These are phyloP conservation scores for Termitomyces sp. DNA, from an alignment of 768 basidiomycete genomes.

Conservation along the genomic window DNA sequence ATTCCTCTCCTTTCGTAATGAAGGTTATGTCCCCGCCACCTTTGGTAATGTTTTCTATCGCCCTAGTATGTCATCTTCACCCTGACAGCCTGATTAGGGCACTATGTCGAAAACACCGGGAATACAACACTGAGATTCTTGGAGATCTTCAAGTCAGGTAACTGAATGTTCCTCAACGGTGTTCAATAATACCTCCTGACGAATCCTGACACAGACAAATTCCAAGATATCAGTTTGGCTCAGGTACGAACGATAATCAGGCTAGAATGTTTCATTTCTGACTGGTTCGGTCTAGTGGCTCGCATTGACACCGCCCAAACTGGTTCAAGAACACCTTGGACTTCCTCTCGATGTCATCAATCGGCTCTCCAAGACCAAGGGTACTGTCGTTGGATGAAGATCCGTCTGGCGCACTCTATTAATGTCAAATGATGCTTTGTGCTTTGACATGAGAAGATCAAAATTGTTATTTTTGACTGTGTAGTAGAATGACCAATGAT, in stretches of 20 bases:
- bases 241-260: slow-evolving; percentile 30
- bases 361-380: slow-evolving; percentile 37
- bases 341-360: slow-evolving; percentile 18
- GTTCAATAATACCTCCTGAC: background rate
- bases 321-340: slow-evolving; percentile 14
- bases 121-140: slow-evolving; percentile 45
- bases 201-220: slow-evolving; percentile 17
- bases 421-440: background rate
- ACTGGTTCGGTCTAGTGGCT: slow-evolving; percentile 18
- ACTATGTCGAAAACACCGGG: slow-evolving; percentile 54
- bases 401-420: background rate
- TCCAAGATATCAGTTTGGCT: slow-evolving; percentile 38
- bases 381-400: slow-evolving; percentile 28
- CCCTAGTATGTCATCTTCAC: background rate
- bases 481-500: background rate
- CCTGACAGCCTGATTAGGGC: slow-evolving; percentile 27
- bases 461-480: background rate
- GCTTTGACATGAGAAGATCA: background rate
- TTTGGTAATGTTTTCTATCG: slow-evolving; percentile 33
- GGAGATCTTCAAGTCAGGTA: slow-evolving; percentile 44
- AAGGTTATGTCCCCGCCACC: slow-evolving; percentile 55
- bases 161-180: background rate
- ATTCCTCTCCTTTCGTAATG: background rate
- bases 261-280: background rate
- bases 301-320: slow-evolving; percentile 16